A percentile compares a stretch with the other conserved stretches of the same genome.
Conservation (phyloP, 73 alveolate species). For the Tetrahymena thermophila region DNA sequence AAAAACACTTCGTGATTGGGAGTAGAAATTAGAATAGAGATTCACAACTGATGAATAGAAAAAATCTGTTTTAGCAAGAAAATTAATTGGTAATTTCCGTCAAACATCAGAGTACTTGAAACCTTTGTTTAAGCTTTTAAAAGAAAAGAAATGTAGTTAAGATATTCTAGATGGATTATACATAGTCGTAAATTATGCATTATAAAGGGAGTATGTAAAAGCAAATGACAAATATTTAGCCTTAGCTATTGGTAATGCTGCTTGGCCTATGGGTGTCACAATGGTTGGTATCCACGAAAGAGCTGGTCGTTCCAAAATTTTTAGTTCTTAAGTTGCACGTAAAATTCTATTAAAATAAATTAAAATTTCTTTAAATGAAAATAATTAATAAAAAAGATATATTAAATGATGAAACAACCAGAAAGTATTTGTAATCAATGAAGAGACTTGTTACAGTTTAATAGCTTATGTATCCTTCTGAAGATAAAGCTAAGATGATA, state of each 20-base stretch:
- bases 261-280: conserved; percentile 99
- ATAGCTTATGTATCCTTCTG: conserved; percentile 67
- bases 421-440: conserved; percentile 81
- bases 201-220: conserved; percentile 82
- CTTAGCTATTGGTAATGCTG: conserved; percentile 96
- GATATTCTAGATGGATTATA: conserved; percentile 86
- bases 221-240: conserved; percentile 93
- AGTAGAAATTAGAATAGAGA: conserved; percentile 34
- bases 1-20: conserved; percentile 70
- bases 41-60: conserved; percentile 22
- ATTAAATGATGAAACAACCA: conserved; percentile 90
- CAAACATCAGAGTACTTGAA: conserved; percentile 70
- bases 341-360: background rate
- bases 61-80: conserved; percentile 46
- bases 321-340: conserved; percentile 78
- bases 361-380: background rate
- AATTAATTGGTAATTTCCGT: conserved; percentile 56
- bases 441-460: conserved; percentile 85
- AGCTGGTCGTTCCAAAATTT: conserved; percentile 85
- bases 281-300: conserved; percentile 98
- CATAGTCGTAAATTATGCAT: conserved; percentile 75
- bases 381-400: conserved; percentile 38
- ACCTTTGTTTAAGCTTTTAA: conserved; percentile 75
- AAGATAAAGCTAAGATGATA: conserved; percentile 38
- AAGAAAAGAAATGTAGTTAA: conserved; percentile 39